Evolutionary conservation across 2,329 filamentous ascomycete genomes (phyloP).

Genomic region (Lasiodiplodia gonubiensis): DNA sequence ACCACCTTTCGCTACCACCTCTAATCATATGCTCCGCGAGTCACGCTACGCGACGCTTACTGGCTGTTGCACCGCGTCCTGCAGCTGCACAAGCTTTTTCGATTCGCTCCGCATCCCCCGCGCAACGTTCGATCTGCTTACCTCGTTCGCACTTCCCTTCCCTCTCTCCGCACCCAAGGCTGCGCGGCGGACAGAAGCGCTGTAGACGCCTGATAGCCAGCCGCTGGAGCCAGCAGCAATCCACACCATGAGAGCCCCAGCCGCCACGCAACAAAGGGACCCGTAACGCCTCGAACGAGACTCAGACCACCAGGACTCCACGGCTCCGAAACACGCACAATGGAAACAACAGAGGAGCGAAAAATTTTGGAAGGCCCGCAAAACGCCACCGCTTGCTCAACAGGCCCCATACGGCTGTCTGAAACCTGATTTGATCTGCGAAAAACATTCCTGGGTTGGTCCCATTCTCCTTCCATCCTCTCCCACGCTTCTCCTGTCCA

Average conservation of each 20-base stretch:
- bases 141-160: too few species aligned
- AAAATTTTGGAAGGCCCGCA: background rate
- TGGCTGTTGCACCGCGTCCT: background rate
- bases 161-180: background rate
- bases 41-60: background rate
- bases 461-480: background rate
- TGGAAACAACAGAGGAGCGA: background rate
- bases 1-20: background rate
- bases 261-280: background rate
- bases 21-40: slow-evolving; percentile 8
- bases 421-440: slow-evolving; percentile 11
- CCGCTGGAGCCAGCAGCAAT: background rate
- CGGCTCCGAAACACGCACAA: slow-evolving; percentile 8
- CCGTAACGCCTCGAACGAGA: slow-evolving; percentile 4
- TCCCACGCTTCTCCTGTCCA: background rate
- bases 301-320: slow-evolving; percentile 17
- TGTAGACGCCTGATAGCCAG: slow-evolving; percentile 14
- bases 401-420: background rate
- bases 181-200: background rate
- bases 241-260: background rate
- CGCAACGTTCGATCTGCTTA: background rate
- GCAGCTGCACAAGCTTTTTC: slow-evolving; percentile 12
- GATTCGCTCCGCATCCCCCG: slow-evolving; percentile 13
- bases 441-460: background rate
- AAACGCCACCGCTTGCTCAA: background rate